These are phyloP conservation scores for Aureobasidium namibiae DNA, from an alignment of 2,329 filamentous ascomycete species.

Conservation along the genomic window DNA sequence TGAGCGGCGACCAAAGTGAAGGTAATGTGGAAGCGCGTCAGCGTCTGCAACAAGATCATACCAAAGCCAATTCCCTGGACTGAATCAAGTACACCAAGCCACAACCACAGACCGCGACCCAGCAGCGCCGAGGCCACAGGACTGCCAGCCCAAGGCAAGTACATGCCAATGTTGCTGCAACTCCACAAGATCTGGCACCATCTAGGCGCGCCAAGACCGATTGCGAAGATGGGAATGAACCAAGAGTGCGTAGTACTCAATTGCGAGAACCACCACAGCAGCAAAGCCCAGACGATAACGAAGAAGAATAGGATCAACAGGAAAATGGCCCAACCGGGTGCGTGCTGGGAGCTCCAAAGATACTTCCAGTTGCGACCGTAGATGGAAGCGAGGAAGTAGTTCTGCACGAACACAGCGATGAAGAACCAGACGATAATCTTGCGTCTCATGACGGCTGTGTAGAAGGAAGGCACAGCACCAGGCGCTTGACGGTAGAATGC, in stretches of 20 bases:
- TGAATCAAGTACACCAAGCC: constrained; percentile 58
- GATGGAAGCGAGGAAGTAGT: constrained; percentile 58
- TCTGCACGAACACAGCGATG: constrained; percentile 54
- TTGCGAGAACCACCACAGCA: constrained; percentile 45
- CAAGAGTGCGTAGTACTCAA: constrained; percentile 56
- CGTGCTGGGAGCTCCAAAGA: constrained; percentile 51
- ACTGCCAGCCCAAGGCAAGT: constrained; percentile 54
- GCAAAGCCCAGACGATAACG: constrained; percentile 45
- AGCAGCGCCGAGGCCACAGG: constrained; percentile 48
- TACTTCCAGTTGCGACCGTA: constrained; percentile 61
- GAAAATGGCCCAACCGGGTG: constrained; percentile 48
- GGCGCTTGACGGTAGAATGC: constrained; percentile 59
- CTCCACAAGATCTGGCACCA: constrained; percentile 64
- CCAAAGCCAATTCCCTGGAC: constrained; percentile 59
- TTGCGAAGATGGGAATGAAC: constrained; percentile 60
- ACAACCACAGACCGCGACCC: constrained; percentile 54
- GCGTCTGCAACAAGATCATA: constrained; percentile 54
- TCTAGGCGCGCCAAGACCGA: constrained; percentile 56
- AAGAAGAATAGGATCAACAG: constrained; percentile 50
- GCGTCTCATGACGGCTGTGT: constrained; percentile 51
- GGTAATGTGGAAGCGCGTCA: constrained; percentile 57
- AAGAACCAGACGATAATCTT: constrained; percentile 63
- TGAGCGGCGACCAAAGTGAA: constrained; percentile 55
- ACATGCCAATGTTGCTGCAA: constrained; percentile 51
- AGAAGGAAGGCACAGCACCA: constrained; percentile 58